Base-by-base conservation (phyloP, 2,329 filamentous ascomycete genomes). In the Pseudogymnoascus sp. region DNA sequence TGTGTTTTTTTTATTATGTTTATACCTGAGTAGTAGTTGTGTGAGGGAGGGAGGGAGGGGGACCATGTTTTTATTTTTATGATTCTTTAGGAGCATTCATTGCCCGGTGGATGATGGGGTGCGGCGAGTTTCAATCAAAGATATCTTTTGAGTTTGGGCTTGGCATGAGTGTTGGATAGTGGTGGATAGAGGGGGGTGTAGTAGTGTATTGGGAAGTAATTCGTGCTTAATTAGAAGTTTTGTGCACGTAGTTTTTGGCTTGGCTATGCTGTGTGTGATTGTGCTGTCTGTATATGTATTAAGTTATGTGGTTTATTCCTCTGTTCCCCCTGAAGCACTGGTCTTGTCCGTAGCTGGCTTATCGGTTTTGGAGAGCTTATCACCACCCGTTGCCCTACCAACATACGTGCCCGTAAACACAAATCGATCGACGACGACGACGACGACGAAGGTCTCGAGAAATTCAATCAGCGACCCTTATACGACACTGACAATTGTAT, bases 121-220 rank as follows among this genome's bases (percentile, higher is more conserved):
- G 31, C 14, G 14, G 21, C 42, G 21, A n/a, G 21, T 14, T 12
- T 31, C n/a, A n/a, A 28, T 28, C 31, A 3, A 37, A 21, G 42
- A 46, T 25, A 49, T 49, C 23, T n/a, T 21, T 21, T 21, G 21
- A 21, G 21, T 21, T 21, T 25, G 37, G 43, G 21, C 43, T 49
- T 49, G 43, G 43, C 23, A 28, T 16, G 43, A 16, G 9, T 21
- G n/a, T 23, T 43, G 38, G 37, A 38, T 38, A n/a, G 12, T 25
- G 42, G 23, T 49, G 43, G 43, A 49, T 49, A 49, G 23, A 49
- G 3, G 21, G 21, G 43, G 12, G 43, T 18, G 43, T 16, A 8
- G 40, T 21, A 43, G 40, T 53, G 46, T 53, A 53, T 53, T 31
- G 46, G 46, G 14, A 53, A 53, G 46, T 53, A 31, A 53, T 53